Percentiles rank a stretch among this genome's conserved stretches.
Conservation (phyloP, 2,329 filamentous ascomycete species). For the Cladophialophora immunda region DNA sequence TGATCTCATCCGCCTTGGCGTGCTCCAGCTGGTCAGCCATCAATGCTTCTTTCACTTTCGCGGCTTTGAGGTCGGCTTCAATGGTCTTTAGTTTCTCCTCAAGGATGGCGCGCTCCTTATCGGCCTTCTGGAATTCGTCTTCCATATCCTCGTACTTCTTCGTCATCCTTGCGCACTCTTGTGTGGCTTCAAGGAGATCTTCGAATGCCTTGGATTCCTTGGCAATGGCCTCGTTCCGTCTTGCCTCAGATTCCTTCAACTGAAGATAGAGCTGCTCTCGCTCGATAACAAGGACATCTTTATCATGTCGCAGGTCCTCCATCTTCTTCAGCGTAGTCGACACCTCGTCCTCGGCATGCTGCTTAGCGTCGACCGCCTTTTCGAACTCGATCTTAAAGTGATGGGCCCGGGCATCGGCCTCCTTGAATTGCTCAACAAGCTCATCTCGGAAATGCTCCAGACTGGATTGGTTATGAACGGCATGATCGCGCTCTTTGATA, state of each 20-base stretch:
- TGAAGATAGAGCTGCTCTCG: slow-evolving; percentile 4
- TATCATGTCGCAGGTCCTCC: not conserved
- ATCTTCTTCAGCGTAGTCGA: not conserved
- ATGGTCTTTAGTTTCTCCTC: not conserved
- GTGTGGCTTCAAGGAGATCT: not conserved
- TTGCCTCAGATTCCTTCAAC: not conserved
- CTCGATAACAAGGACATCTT: not conserved
- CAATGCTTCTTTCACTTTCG: not conserved
- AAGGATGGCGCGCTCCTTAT: not conserved
- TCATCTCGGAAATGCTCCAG: not conserved
- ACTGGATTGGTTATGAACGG: not conserved
- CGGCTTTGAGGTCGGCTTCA: not conserved
- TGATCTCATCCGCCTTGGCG: slow-evolving; percentile 1
- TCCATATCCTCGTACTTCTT: slow-evolving; percentile 4
- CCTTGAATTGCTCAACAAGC: not conserved
- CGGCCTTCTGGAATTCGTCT: not conserved
- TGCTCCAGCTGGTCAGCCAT: slow-evolving; percentile 5
- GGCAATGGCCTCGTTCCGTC: slow-evolving; percentile 2
- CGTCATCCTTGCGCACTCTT: not conserved
- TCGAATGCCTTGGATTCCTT: slow-evolving; percentile 7
- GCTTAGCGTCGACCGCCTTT: not conserved
- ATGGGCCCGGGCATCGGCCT: not conserved
- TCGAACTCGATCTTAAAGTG: slow-evolving; percentile 3
- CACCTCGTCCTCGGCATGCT: not conserved
- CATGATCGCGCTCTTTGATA: not conserved